Conservation (phyloP, 1,284 basidiomycete species). For the Wallemia ichthyophaga region DNA sequence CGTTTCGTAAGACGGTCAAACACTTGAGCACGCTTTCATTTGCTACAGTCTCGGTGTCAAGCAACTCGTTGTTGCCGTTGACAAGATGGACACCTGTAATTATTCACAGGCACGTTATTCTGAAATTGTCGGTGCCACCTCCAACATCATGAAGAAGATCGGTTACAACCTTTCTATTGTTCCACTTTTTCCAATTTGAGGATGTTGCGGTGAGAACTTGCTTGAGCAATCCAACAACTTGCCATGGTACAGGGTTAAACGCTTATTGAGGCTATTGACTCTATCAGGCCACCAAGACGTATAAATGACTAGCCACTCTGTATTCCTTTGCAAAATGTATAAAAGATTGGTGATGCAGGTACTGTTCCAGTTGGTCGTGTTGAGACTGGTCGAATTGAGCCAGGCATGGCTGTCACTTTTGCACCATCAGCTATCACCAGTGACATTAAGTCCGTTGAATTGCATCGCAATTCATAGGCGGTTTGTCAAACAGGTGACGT, state of each 20-base stretch:
- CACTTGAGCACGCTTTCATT: slow-evolving; percentile 97
- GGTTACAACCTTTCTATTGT: slow-evolving; percentile 99
- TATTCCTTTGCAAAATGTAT: slow-evolving; percentile 99
- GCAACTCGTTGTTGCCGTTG: slow-evolving; percentile 98
- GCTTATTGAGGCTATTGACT: slow-evolving; percentile 96
- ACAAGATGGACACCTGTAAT: slow-evolving; percentile 99
- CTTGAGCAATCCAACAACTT: slow-evolving; percentile 91
- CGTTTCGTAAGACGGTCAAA: slow-evolving; percentile 99
- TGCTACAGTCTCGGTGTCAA: slow-evolving; percentile 99
- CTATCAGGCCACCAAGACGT: slow-evolving; percentile 87
- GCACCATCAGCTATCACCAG: slow-evolving; percentile 95
- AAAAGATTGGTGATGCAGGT: slow-evolving; percentile 99
- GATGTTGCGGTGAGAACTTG: slow-evolving; percentile 99
- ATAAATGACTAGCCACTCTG: slow-evolving; percentile 98
- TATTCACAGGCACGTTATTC: slow-evolving; percentile 99
- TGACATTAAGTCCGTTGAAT: slow-evolving; percentile 99
- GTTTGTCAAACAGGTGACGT: slow-evolving; percentile 95
- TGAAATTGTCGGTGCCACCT: slow-evolving; percentile 99
- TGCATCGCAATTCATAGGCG: slow-evolving; percentile 98
- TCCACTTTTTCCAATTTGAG: slow-evolving; percentile 96
- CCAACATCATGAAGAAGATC: slow-evolving; percentile 99
- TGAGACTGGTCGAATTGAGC: slow-evolving; percentile 99
- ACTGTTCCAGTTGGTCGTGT: slow-evolving; percentile 99
- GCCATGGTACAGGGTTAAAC: slow-evolving; percentile 99
- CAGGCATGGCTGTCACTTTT: slow-evolving; percentile 46